A percentile compares a stretch with the other conserved stretches of the same genome.
Evolutionary conservation across 2,329 filamentous ascomycete genomes (phyloP).

Genomic region (Sphaerulina vaccinii): DNA sequence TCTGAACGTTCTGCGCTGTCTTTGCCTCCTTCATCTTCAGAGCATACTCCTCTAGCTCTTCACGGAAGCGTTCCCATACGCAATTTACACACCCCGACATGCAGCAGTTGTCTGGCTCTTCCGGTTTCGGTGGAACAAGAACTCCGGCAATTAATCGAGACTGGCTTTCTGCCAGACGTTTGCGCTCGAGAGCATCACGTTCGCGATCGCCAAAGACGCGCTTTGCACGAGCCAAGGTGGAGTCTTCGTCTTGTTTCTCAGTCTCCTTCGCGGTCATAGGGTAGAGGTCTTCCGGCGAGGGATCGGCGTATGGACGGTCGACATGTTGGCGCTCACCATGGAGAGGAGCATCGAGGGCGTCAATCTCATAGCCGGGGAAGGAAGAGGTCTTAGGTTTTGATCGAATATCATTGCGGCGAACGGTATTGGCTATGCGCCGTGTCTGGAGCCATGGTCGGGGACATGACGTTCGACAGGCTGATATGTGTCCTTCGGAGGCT

Average conservation of each 20-base stretch:
- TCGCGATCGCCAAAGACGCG: constrained; percentile 82
- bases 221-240: constrained; percentile 57
- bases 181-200: constrained; percentile 69
- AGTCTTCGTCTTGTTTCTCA: constrained; percentile 39
- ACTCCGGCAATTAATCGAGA: constrained; percentile 73
- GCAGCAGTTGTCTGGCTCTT: constrained; percentile 96
- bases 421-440: neutral
- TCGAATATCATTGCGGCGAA: constrained; percentile 20
- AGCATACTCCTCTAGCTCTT: constrained; percentile 90
- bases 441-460: constrained; percentile 4
- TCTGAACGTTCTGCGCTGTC: constrained; percentile 44
- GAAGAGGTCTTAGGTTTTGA: constrained; percentile 33
- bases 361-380: constrained; percentile 30
- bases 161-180: constrained; percentile 58
- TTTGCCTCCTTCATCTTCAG: constrained; percentile 64
- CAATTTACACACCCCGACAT: constrained; percentile 99
- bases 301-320: constrained; percentile 28
- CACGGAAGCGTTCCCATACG: constrained; percentile 88
- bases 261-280: constrained; percentile 46
- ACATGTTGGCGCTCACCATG: constrained; percentile 18
- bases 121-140: constrained; percentile 75
- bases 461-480: neutral
- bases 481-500: neutral
- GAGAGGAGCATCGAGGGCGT: constrained; percentile 30
- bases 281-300: constrained; percentile 33